Evolutionary conservation across 352 stramenopile genomes (phyloP).

Genomic region (Phytopythium helicoides): DNA sequence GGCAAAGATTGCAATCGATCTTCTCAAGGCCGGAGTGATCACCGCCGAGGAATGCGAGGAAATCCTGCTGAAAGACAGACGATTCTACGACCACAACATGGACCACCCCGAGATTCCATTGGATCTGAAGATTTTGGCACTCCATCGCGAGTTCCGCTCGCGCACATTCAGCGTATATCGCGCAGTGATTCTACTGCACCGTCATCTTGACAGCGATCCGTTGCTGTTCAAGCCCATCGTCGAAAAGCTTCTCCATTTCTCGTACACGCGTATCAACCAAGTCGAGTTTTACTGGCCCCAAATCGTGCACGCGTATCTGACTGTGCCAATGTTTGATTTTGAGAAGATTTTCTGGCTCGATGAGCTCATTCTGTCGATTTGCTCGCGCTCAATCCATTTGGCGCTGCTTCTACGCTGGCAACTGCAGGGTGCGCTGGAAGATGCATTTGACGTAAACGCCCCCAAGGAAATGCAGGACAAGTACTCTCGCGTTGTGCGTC

Average conservation of each 20-base stretch:
- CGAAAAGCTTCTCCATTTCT: constrained; percentile 81
- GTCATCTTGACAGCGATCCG: constrained; percentile 82
- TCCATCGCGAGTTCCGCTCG: constrained; percentile 86
- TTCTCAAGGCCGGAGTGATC: constrained; percentile 81
- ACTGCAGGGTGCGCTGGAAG: constrained; percentile 82
- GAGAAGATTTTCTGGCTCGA: constrained; percentile 91
- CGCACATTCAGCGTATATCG: constrained; percentile 81
- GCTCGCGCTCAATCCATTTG: constrained; percentile 83
- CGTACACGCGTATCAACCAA: constrained; percentile 88
- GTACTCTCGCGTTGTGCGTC: constrained; percentile 74
- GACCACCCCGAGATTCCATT: constrained; percentile 85
- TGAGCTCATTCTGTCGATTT: constrained; percentile 86
- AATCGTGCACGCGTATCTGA: constrained; percentile 87
- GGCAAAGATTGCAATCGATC: constrained; percentile 84
- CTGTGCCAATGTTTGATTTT: constrained; percentile 87
- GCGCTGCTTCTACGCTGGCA: constrained; percentile 85
- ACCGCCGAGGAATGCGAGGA: constrained; percentile 87
- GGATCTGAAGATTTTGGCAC: constrained; percentile 79
- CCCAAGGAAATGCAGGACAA: constrained; percentile 85
- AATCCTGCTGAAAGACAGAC: constrained; percentile 77
- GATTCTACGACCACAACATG: constrained; percentile 81
- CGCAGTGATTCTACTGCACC: constrained; percentile 82
- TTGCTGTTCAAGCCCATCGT: constrained; percentile 87
- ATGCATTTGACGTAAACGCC: constrained; percentile 76
- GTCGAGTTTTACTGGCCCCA: constrained; percentile 92